Percentiles rank a stretch among this genome's conserved stretches.
phyloP scores from a whole-genome alignment of 2,329 filamentous ascomycete species.

The Claviceps paspali region DNA sequence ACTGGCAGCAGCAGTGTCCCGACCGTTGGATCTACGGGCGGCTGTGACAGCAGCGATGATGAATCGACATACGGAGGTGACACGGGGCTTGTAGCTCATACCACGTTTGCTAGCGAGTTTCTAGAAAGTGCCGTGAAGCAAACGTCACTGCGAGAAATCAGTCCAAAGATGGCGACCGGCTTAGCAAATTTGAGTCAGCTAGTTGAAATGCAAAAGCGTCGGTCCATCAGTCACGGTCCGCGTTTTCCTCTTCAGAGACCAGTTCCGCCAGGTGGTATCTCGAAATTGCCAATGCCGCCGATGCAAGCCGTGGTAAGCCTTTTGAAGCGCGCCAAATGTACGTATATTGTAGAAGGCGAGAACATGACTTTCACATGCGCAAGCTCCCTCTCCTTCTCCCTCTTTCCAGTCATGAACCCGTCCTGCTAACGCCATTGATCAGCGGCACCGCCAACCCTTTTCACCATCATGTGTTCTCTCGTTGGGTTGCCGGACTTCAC shows the following conservation, averaged over 20 bases:
- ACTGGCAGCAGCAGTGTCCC: slow-evolving; percentile 12
- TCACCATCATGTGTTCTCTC: slow-evolving; percentile 34
- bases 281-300: slow-evolving; percentile 40
- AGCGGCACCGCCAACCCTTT: slow-evolving; percentile 32
- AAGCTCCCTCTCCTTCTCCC: no score
- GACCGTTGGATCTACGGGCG: slow-evolving; percentile 16
- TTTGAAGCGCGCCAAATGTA: slow-evolving; percentile 33
- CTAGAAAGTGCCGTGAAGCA: slow-evolving; percentile 36
- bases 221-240: slow-evolving; percentile 24
- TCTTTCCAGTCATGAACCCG: no score
- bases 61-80: slow-evolving; percentile 31
- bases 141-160: slow-evolving; percentile 28
- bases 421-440: slow-evolving; percentile 1
- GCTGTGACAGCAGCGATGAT: slow-evolving; percentile 24
- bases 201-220: slow-evolving; percentile 32
- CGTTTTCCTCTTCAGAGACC: slow-evolving; percentile 30
- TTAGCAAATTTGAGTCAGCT: slow-evolving; percentile 36
- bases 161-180: slow-evolving; percentile 37
- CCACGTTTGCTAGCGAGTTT: slow-evolving; percentile 38
- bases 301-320: slow-evolving; percentile 32
- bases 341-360: slow-evolving; percentile 1
- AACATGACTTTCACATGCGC: no score
- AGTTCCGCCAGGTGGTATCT: slow-evolving; percentile 28
- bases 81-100: slow-evolving; percentile 32
- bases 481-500: slow-evolving; percentile 33